Evolutionary conservation across 2,329 filamentous ascomycete species (phyloP), one percentile per base, ranked within the genome.

Genomic region (Colletotrichum camelliae): DNA sequence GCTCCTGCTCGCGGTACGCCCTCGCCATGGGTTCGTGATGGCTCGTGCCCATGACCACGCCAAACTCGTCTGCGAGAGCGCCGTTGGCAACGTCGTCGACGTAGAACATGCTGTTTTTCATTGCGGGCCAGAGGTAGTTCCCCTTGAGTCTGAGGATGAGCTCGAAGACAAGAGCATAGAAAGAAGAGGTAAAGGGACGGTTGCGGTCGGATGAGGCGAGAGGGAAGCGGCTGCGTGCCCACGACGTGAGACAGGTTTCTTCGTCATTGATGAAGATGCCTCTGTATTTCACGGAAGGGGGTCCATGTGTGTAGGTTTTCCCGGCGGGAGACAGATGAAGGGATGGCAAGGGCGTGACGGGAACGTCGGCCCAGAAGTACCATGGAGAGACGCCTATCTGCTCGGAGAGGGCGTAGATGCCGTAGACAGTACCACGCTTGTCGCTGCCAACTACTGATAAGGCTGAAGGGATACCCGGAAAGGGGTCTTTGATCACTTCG

Each of bases 261-360:
- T 92, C 90, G 75, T 92, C 90, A 77, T 92, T 92, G 81, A 92
- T 85, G 80, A 92, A 92, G 79, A 92, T 87, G 24, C 90, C 90
- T 24, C 90, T 86, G 79, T 90, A 92, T 77, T 90, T 91, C 75
- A 92, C 87, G 4, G 87, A 88, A 3, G 90, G 90, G 0, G 89
- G 84, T 15, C 86, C 87, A 67, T 90, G 88, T 1, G 85, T n/a
- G n/a, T n/a, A n/a, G n/a, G n/a, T n/a, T n/a, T n/a, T n/a, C n/a
- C n/a, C 87, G 12, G 81, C 83, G 4, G 81, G 84, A 57, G 85
- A 81, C 29, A 86, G 81, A 10, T 88, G 78, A 88, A 90, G 70
- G 91, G 86, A 31, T 60, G 18, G 82, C 83, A 5, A 83, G 78
- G 85, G 84, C 16, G 86, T 84, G 1, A 87, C 80, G 2, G 89